Conservation (phyloP, 139 green algal species). For the Haematococcus lacustris region DNA sequence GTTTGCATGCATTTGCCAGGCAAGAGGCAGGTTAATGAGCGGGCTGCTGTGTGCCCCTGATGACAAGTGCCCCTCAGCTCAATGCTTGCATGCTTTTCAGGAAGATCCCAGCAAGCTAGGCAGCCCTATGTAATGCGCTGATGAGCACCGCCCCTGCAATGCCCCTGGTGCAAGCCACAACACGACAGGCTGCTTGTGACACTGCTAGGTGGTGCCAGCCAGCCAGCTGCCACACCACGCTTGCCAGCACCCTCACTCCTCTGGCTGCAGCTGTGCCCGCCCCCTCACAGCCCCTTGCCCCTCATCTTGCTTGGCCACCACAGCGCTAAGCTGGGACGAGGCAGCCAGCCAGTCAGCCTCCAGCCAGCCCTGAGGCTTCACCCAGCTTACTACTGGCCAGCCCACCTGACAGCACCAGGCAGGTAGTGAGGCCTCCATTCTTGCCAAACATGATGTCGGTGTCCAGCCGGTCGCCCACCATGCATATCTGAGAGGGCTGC, state of each 20-base stretch:
- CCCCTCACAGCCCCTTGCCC: background rate
- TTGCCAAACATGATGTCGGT: constrained; percentile 98
- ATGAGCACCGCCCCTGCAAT: background rate
- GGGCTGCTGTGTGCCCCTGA: background rate
- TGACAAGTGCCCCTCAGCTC: background rate
- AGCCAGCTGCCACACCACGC: no score
- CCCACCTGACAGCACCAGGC: constrained; percentile 71
- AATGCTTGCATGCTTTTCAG: background rate
- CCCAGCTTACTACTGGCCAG: background rate
- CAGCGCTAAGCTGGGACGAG: background rate
- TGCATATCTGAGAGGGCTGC: constrained; percentile 87
- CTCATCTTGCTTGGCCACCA: background rate
- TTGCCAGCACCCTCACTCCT: no score
- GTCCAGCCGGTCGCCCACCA: constrained; percentile 98
- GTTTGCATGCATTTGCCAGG: background rate
- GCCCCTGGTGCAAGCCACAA: background rate
- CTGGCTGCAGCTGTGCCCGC: background rate
- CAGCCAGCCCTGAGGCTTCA: background rate
- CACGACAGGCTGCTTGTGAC: no score
- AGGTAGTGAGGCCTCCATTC: constrained; percentile 84
- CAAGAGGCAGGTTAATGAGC: background rate
- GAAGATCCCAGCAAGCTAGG: background rate
- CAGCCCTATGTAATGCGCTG: background rate
- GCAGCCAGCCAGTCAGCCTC: background rate
- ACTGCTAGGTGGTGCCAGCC: no score